These are phyloP conservation scores for Phoma sp. DNA, from an alignment of 2,329 filamentous ascomycete species.

Conservation along the genomic window DNA sequence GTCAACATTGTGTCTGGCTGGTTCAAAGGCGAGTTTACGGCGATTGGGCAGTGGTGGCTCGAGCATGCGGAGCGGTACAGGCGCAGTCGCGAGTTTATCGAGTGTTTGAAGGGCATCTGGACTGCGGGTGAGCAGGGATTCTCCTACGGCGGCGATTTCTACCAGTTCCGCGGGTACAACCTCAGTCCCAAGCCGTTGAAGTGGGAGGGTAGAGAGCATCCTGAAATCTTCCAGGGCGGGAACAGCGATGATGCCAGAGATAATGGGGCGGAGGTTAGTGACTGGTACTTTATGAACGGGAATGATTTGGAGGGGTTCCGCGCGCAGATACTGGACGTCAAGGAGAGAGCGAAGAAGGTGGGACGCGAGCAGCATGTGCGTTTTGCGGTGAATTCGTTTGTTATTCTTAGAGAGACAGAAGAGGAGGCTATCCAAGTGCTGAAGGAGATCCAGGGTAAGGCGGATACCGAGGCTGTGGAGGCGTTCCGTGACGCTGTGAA, in stretches of 20 bases:
- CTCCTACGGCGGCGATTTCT: slow-evolving; percentile 59
- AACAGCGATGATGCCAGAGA: slow-evolving; percentile 59
- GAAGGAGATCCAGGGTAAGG: slow-evolving; percentile 61
- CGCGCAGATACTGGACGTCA: slow-evolving; percentile 58
- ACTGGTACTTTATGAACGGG: slow-evolving; percentile 65
- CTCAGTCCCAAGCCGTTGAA: slow-evolving; percentile 58
- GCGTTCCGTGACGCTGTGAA: slow-evolving; percentile 58
- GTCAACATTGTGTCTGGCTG: slow-evolving; percentile 62
- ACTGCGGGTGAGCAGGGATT: slow-evolving; percentile 54
- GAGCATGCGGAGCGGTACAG: slow-evolving; percentile 61
- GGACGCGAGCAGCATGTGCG: slow-evolving; percentile 53
- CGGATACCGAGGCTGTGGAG: slow-evolving; percentile 57
- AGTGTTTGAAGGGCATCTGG: slow-evolving; percentile 60
- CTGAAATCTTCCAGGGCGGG: slow-evolving; percentile 61
- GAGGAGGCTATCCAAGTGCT: slow-evolving; percentile 58
- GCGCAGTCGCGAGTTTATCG: slow-evolving; percentile 58
- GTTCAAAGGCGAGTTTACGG: slow-evolving; percentile 61
- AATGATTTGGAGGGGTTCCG: slow-evolving; percentile 61
- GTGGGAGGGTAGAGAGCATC: slow-evolving; percentile 48
- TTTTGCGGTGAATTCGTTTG: slow-evolving; percentile 60
- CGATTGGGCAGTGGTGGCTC: slow-evolving; percentile 62
- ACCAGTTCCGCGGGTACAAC: slow-evolving; percentile 59
- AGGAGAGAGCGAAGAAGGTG: slow-evolving; percentile 52
- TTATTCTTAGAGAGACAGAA: slow-evolving; percentile 58
- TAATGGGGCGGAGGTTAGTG: slow-evolving; percentile 56